Conservation (phyloP, 805 yeast species). For the Zygosaccharomyces bailii region DNA sequence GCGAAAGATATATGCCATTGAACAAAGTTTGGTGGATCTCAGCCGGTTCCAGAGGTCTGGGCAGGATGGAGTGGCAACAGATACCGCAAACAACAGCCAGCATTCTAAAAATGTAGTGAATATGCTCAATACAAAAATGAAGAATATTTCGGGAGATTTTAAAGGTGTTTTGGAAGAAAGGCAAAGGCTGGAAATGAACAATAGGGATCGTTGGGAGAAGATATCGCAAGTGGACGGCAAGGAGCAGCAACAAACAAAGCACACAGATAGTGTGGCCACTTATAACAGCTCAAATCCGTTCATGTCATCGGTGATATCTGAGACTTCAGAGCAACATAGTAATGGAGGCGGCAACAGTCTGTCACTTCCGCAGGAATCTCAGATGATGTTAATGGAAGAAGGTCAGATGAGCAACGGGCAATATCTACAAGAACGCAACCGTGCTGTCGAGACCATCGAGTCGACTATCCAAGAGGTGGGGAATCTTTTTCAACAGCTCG, state of each 20-base stretch:
- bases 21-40: conserved; percentile 80
- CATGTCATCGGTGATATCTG: conserved; percentile 35
- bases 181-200: conserved; percentile 76
- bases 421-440: conserved; percentile 77
- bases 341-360: conserved; percentile 38
- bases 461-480: conserved; percentile 97
- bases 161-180: conserved; percentile 84
- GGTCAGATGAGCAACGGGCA: conserved; percentile 53
- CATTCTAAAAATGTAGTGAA: conserved; percentile 86
- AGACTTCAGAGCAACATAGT: conserved; percentile 18
- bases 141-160: conserved; percentile 89
- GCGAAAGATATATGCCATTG: conserved; percentile 46
- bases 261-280: conserved; percentile 13
- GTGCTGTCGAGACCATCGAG: conserved; percentile 95
- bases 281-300: conserved; percentile 42
- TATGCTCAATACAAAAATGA: conserved; percentile 81
- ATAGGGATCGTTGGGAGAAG: conserved; percentile 79
- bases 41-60: conserved; percentile 49
- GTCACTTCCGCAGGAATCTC: conserved; percentile 83
- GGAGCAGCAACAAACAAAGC: not conserved
- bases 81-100: conserved; percentile 53
- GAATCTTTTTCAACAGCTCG: conserved; percentile 86
- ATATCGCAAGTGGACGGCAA: conserved; percentile 44
- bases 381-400: conserved; percentile 77
- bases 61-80: conserved; percentile 53